Percentiles rank a stretch among this genome's conserved stretches.
Conservation (phyloP, 495 filamentous ascomycete species). For the Letharia columbiana region DNA sequence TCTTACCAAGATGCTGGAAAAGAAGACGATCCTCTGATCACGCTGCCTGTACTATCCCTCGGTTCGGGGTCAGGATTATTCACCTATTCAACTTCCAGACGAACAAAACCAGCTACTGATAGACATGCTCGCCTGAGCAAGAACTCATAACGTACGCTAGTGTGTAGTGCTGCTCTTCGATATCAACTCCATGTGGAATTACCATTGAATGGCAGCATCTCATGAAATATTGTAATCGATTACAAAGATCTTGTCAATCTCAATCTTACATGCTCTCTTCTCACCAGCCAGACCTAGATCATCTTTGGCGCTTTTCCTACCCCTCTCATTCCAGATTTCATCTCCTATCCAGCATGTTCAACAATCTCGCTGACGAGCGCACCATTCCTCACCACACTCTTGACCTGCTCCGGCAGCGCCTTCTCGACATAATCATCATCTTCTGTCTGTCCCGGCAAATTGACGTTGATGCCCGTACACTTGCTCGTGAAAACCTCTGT, state of each 20-base stretch:
- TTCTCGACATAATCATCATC: slow-evolving; percentile 75
- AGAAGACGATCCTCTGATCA: background rate
- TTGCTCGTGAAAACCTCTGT: slow-evolving; percentile 87
- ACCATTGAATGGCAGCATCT: background rate
- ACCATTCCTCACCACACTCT: slow-evolving; percentile 67
- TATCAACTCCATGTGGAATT: background rate
- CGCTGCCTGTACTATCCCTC: background rate
- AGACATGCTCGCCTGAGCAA: background rate
- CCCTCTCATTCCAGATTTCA: no score
- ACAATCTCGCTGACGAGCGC: slow-evolving; percentile 80
- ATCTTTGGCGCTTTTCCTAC: background rate
- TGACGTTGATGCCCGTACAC: slow-evolving; percentile 73
- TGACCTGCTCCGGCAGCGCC: slow-evolving; percentile 82
- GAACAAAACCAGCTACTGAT: background rate
- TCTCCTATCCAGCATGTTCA: slow-evolving; percentile 64
- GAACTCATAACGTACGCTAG: background rate
- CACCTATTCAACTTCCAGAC: background rate
- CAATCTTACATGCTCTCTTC: slow-evolving; percentile 2
- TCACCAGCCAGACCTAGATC: background rate
- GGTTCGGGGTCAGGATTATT: background rate
- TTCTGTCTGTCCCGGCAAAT: slow-evolving; percentile 54
- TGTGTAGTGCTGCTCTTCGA: background rate
- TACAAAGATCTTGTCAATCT: background rate
- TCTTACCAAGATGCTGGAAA: background rate
- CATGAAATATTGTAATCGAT: background rate